Evolutionary conservation across 306 rosid genomes (phyloP).

Genomic region (Sesbania bispinosa): DNA sequence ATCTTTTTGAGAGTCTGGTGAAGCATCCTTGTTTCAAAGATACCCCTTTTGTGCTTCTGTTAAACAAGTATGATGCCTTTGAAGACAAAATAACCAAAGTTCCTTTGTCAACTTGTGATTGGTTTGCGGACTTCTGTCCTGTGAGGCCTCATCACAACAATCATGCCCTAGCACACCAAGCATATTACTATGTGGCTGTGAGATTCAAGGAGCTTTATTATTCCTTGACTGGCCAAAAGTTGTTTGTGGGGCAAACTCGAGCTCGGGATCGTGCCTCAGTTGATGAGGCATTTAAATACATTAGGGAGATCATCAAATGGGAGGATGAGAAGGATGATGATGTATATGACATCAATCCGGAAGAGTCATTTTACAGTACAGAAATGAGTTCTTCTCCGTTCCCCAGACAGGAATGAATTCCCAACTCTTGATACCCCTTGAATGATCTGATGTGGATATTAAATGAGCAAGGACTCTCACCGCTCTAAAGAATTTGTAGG

Average conservation of each 20-base stretch:
- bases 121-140: constrained; percentile 79
- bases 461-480: not conserved
- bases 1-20: constrained; percentile 78
- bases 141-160: constrained; percentile 58
- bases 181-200: constrained; percentile 71
- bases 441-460: constrained; percentile 3
- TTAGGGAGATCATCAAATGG: constrained; percentile 82
- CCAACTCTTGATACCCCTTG: not conserved
- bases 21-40: constrained; percentile 66
- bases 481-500: constrained; percentile 20
- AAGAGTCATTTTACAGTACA: constrained; percentile 77
- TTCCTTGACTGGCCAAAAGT: constrained; percentile 56
- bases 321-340: constrained; percentile 74
- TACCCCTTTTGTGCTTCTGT: constrained; percentile 70
- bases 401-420: constrained; percentile 52
- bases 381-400: constrained; percentile 64
- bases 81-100: constrained; percentile 67
- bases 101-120: constrained; percentile 76
- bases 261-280: constrained; percentile 64
- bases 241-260: constrained; percentile 69
- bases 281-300: constrained; percentile 71
- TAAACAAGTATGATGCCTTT: constrained; percentile 74
- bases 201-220: constrained; percentile 80
- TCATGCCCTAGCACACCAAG: constrained; percentile 75
- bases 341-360: constrained; percentile 44